Evolutionary conservation across 345 rosid genomes (phyloP), one percentile per base, ranked within the genome.

Genomic region (Populus nigra): DNA sequence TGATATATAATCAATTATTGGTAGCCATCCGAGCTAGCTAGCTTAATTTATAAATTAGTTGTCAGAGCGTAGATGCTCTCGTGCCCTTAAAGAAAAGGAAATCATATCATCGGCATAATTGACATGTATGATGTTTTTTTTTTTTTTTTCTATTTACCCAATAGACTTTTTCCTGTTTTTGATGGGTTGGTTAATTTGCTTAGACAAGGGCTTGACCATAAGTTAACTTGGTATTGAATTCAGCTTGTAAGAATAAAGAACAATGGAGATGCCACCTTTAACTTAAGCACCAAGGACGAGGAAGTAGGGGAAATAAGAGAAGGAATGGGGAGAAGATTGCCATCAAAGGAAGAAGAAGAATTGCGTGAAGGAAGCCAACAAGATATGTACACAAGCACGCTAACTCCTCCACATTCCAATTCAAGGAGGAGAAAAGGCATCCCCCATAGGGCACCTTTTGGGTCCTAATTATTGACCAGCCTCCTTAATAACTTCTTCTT

Each of bases 371-470:
- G 88, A 67, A 78, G 86, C 80, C 84, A 88, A 78, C 83, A 87
- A 83, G 91, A 82, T 88, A 87, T 83, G 69, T 81, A 89, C 82
- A 84, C 88, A 65, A 73, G 85, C 82, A 87, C 89, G 79, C 89
- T 84, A 83, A 85, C 86, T 73, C 88, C 89, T 74, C 86, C 87
- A 69, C 86, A 84, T 82, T 86, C 94, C 35, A 86, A 80, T 76
- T 85, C 86, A 81, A 91, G 96, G 62, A 87, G 98, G 79, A 89
- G 98, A 82, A 94, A 94, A 88, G 97, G 97, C 78, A 86, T 89
- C 55, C 97, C 98, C 74, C 97, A 82, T 43, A 85, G 98, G 75
- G 94, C 98, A 68, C 96, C 98, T 66, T 89, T 81, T 45, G 74
- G 77, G 57, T 63, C 79, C 59, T 80, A 76, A 63, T 41, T 17